phyloP scores from a whole-genome alignment of 108 stramenopile genomes.

The Cyclotella baltica region DNA sequence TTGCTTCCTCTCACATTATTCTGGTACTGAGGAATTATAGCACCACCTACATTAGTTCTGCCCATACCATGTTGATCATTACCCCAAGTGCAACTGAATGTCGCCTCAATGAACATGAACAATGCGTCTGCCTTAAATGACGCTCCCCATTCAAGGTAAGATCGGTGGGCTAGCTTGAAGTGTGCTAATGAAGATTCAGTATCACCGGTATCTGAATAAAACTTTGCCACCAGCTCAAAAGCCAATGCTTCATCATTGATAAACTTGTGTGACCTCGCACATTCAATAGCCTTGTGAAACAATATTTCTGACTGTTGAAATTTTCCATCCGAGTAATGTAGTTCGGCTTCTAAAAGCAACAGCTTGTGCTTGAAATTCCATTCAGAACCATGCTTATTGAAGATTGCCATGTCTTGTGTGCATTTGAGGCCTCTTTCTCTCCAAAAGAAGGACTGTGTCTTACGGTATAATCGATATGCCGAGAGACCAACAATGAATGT shows the following conservation, averaged over 20 bases:
- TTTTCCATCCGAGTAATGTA: conserved; percentile 9
- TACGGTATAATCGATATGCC: conserved; percentile 13
- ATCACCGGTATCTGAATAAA: conserved; percentile 13
- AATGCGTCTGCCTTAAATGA: too few species aligned
- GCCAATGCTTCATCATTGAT: conserved; percentile 36
- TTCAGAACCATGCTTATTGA: neutral
- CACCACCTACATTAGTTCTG: too few species aligned
- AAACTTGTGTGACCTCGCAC: conserved; percentile 15
- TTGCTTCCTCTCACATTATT: too few species aligned
- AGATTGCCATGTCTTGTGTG: conserved; percentile 8
- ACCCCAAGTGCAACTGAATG: too few species aligned
- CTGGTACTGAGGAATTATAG: too few species aligned
- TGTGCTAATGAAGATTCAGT: neutral
- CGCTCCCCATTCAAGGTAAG: conserved; percentile 28
- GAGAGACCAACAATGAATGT: conserved; percentile 18
- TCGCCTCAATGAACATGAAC: too few species aligned
- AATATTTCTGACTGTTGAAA: neutral
- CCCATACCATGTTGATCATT: too few species aligned
- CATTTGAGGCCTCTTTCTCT: neutral
- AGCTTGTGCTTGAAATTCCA: conserved; percentile 39
- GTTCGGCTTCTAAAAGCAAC: conserved; percentile 29
- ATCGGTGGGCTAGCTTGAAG: conserved; percentile 16
- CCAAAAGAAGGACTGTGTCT: neutral
- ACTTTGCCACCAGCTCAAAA: conserved; percentile 26
- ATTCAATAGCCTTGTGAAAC: conserved; percentile 27